Base-by-base conservation (phyloP, 2,329 filamentous ascomycete genomes). In the Harringtonia lauricola region DNA sequence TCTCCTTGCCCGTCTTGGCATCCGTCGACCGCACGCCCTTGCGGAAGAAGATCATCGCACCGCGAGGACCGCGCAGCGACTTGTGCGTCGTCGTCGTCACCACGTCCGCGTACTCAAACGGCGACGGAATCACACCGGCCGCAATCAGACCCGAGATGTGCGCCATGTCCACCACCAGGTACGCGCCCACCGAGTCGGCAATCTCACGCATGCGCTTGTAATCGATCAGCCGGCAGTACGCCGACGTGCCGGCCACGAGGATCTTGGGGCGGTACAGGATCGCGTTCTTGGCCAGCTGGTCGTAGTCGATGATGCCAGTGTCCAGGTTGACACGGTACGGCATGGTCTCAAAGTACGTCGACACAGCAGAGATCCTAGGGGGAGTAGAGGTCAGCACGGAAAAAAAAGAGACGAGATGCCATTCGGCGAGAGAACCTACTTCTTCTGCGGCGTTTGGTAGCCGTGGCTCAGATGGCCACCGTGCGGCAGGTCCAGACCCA, bases 1-100 rank as follows among this genome's bases (percentile, higher is more conserved):
- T 83, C 72, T 90, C 78, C 70, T 95, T 90, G 58, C 88, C 88
- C 49, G 84, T 81, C 77, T 95, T 95, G 66, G 84, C 71, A 61
- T 96, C 86, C 43, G 83, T 83, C 58, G 83, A 87, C 59, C 90
- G 85, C 49, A 95, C 82, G 51, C 92, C 92, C 74, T 94, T 95
- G 67, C 92, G 86, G 81, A 89, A 98, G 79, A 98, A 98, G 71
- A 98, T 98, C 92, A 98, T 98, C 62, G 92, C 92, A 59, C 92
- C 92, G 64, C 92, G 87, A 47, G 92, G 92, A 47, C 92, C 92
- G 67, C 92, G 88, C 55, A 98, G 84, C 44, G 89, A 95, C 78
- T 98, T 98, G 81, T 98, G 92, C 38, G 92, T 98, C 50, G 92
- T 98, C 51, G 92, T 98, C 51, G 92, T 98, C 56, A 98, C 92